Base-by-base conservation (phyloP, 768 basidiomycete species). In the Chalciporus pseudorubinellus region DNA sequence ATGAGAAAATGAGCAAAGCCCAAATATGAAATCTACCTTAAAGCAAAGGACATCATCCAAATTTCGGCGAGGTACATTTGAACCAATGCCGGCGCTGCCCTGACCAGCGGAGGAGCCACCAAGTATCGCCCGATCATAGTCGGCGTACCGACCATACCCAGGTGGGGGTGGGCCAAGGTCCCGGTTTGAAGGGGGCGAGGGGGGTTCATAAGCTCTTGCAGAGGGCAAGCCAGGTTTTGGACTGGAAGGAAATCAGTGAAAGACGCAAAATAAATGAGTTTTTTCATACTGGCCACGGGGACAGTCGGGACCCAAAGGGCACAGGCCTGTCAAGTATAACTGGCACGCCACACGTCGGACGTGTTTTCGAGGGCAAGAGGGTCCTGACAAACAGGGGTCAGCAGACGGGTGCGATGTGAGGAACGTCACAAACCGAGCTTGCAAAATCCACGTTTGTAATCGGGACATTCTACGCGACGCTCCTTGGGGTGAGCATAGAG, bases 371-470 rank as follows among this genome's bases (percentile, higher is more conserved):
- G 92, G 89, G 66, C 95, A 98, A 18, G 71, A 72, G 1, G 93
- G 93, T 26, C 95, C 94, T 92, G 63, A 26, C 13, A 62, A 40
- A 55, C 26, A 26, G 58, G 39, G 16, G 47, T 33, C 33, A 56
- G 21, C 28, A 33, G 34, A n/a, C 36, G 33, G 38, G 44, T 53
- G 46, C 51, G 38, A 12, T 22, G 16, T 4, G 45, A 36, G 40
- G 26, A 33, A 48, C 49, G 48, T 16, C 29, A 73, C 82, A 51
- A 52, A 94, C 95, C 95, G 52, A 94, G 77, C 68, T 85, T 89
- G 70, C 97, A 99, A 67, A 98, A 99, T 0, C 97, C 97, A 55
- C 95, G 78, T 58, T 88, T 88, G 69, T 95, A 99, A 68, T 97
- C 93, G 34, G 93, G 93, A 66, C 97, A 99, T 65, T 95, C 94